Evolutionary conservation across 2,329 filamentous ascomycete species (phyloP), one percentile per base, ranked within the genome.

Genomic region (Colletotrichum musae): DNA sequence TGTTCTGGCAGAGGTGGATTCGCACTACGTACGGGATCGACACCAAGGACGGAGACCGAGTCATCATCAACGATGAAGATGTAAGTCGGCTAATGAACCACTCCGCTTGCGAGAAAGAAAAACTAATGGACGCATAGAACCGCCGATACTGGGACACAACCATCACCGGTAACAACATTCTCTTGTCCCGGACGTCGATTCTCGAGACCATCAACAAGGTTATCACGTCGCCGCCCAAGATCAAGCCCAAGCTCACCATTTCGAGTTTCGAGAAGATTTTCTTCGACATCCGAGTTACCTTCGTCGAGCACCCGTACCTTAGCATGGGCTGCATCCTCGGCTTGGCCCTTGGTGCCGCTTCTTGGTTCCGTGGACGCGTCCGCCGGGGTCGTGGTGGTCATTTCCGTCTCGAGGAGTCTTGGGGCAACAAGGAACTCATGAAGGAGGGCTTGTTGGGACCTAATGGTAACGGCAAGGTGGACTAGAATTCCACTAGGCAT

Each of bases 1-100:
- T 94, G 7, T 98, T 98, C 80, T 99, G 96, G 96, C 95, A 98
- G 81, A 89, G 95, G 71, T 99, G 96, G 96, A 90, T 99, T 72
- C 89, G 92, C 73, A 95, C 92, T n/a, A 98, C 95, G 0, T 99
- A 97, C 77, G 95, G 95, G 63, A 92, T 98, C 73, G 93, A 97
- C 74, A 91, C 96, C 70, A 91, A 88, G 77, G 91, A 96, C 71
- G 95, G 95, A 56, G 96, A 98, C 80, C 90, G 94, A 71, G 93
- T 99, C 64, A 92, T 99, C 68, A 96, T 99, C 82, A 98, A 98
- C 74, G 96, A 99, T 75, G 94, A 98, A 85, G 94, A 97, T 80
- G 94, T 97, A 85, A 92, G 93, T 86, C n/a, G 50, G 39, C 5
- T 18, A n/a, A 4, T 26, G 24, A 24, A 24, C 7, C 16, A 45